Percentiles rank a stretch among this genome's conserved stretches.
Evolutionary conservation across 257 asterid species (phyloP).

Genomic region (Rubia yunnanensis): DNA sequence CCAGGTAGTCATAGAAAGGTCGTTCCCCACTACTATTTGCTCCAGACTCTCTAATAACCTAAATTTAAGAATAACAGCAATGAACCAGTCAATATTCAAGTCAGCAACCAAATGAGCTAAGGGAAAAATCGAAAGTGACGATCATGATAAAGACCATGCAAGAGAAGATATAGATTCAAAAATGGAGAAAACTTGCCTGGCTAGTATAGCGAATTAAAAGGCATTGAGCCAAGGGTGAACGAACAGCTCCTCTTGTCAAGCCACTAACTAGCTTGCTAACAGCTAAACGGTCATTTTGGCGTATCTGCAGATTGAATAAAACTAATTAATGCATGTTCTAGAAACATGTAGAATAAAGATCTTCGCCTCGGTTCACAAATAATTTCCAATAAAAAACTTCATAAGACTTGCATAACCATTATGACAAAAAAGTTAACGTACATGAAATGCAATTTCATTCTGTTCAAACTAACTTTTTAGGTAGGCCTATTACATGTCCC

Average conservation of each 20-base stretch:
- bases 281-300: slow-evolving; percentile 93
- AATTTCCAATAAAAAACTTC: background rate
- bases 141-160: background rate
- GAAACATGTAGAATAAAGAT: background rate
- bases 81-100: slow-evolving; percentile 1
- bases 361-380: background rate
- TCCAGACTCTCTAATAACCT: slow-evolving; percentile 87
- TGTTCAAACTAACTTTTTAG: background rate
- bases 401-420: background rate
- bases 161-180: background rate
- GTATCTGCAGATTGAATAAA: slow-evolving; percentile 44
- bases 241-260: slow-evolving; percentile 88
- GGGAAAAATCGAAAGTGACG: slow-evolving; percentile 25
- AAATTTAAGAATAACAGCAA: slow-evolving; percentile 32
- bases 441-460: background rate
- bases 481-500: background rate
- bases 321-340: background rate
- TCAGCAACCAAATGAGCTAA: background rate
- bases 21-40: slow-evolving; percentile 69
- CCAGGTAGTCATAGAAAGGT: slow-evolving; percentile 89
- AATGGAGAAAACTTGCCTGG: slow-evolving; percentile 41
- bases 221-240: slow-evolving; percentile 93
- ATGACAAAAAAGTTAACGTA: background rate
- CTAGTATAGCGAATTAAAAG: slow-evolving; percentile 88
- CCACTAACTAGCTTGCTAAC: slow-evolving; percentile 89